Base-by-base conservation (phyloP, 257 asterid species). In the Lavandula angustifolia region DNA sequence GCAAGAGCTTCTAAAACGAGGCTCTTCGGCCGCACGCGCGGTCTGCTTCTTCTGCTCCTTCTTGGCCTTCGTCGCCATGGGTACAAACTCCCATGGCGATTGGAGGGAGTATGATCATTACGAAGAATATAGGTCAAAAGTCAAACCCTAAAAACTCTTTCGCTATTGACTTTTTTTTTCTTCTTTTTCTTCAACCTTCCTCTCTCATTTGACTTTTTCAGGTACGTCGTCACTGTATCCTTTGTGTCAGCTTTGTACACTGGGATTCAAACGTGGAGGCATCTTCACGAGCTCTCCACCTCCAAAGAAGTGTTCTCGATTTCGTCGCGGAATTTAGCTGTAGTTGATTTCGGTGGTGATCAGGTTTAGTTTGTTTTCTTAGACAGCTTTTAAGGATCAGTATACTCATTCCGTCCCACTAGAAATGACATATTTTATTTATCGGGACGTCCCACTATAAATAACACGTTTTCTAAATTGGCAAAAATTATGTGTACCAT, bases 51-150 rank as follows among this genome's bases (percentile, higher is more conserved):
- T 87, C 60, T 85, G 82, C 81, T 91, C 98, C 18, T 68, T 79
- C 73, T 75, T 91, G 49, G 81, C 98, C 17, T 91, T 91, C 72
- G 52, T 88, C 14, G 73, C 86, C 18, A 86, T 86, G 96, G 94
- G 83, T 5, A 78, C 73, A 54, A 91, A 91, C 43, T 47, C 68
- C 31, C 98, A 88, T 22, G 96, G 95, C 6, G 95, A 84, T 50
- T 72, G 96, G 87, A 72, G 32, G 64, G 73, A 81, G 5, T 91
- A 88, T 67, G 82, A 84, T 60, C 49, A 41, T 17, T 91, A 86
- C 66, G 89, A 91, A 68, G 91, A 85, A 48, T 91, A 91, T 77
- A 84, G 89, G 95, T 81, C 32, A 9, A 0, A 6, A 35, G 3
- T 3, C 3, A 1, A 7, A 37, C 9, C 42, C 6, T 37, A 37